phyloP scores from a whole-genome alignment of 2,329 filamentous ascomycete species.

The Aspergillus pseudotamarii region DNA sequence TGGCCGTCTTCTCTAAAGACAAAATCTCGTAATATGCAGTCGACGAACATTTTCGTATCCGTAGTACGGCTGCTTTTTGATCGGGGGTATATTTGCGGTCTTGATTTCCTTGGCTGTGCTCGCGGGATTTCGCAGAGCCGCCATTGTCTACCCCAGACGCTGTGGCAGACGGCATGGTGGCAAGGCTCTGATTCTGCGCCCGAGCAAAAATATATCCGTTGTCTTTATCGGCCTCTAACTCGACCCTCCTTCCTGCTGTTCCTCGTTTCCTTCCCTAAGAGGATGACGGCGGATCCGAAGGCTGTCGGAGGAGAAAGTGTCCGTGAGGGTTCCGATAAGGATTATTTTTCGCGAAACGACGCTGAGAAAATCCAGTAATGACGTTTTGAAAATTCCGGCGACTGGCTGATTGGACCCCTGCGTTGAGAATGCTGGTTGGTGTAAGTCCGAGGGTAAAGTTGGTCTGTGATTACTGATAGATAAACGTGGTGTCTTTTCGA shows the following conservation, averaged over 20 bases:
- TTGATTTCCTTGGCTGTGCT: slow-evolving; percentile 55
- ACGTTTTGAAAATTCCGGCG: neutral
- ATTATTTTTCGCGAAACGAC: slow-evolving; percentile 1
- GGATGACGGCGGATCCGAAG: neutral
- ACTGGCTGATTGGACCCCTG: slow-evolving; percentile 4
- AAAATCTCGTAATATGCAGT: slow-evolving; percentile 97
- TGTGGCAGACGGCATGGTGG: slow-evolving; percentile 46
- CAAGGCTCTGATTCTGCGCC: neutral
- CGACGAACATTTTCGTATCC: slow-evolving; percentile 79
- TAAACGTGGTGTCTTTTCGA: slow-evolving; percentile 32
- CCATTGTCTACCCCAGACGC: slow-evolving; percentile 51
- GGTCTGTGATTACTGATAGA: slow-evolving; percentile 23
- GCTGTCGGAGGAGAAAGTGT: neutral
- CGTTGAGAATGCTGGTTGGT: slow-evolving; percentile 2
- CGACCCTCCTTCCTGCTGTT: neutral
- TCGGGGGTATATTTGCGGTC: slow-evolving; percentile 74
- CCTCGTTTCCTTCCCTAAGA: neutral
- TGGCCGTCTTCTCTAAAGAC: slow-evolving; percentile 67
- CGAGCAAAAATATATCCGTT: neutral
- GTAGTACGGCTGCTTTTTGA: slow-evolving; percentile 87
- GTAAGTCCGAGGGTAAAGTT: slow-evolving; percentile 14
- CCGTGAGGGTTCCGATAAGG: slow-evolving; percentile 1
- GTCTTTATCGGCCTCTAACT: neutral
- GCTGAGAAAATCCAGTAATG: slow-evolving; percentile 2
- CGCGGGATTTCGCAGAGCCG: slow-evolving; percentile 46